phyloP scores from a whole-genome alignment of 805 yeast genomes.

The Saccharomyces jurei region DNA sequence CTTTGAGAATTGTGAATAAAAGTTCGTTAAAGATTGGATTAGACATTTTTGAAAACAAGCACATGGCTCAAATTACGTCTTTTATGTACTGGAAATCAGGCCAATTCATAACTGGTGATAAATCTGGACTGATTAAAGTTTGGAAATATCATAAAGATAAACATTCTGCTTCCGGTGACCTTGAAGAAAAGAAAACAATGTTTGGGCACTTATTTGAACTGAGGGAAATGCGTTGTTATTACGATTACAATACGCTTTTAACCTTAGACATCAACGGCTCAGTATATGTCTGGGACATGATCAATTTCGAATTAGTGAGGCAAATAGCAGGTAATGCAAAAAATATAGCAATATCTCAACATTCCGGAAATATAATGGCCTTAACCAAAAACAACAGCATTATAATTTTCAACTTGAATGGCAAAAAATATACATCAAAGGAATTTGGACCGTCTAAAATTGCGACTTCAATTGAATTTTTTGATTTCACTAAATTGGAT shows the following conservation, averaged over 20 bases:
- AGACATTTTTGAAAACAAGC: conserved; percentile 25
- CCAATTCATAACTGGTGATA: conserved; percentile 33
- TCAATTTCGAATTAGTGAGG: conserved; percentile 44
- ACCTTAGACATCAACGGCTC: conserved; percentile 49
- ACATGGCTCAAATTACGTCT: conserved; percentile 26
- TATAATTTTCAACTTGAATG: conserved; percentile 45
- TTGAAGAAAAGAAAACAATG: conserved; percentile 28
- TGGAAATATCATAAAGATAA: conserved; percentile 35
- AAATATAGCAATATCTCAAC: conserved; percentile 42
- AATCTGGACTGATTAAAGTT: conserved; percentile 52
- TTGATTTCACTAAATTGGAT: conserved; percentile 9
- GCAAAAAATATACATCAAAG: conserved; percentile 33
- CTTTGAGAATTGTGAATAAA: conserved; percentile 2
- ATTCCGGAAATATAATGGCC: conserved; percentile 45
- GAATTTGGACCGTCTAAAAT: conserved; percentile 13
- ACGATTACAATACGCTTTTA: conserved; percentile 46
- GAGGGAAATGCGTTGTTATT: conserved; percentile 39
- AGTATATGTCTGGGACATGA: conserved; percentile 58
- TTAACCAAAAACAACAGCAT: conserved; percentile 12
- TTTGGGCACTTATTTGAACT: conserved; percentile 51
- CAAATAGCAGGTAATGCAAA: conserved; percentile 19
- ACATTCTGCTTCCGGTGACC: conserved; percentile 3
- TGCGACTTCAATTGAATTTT: conserved; percentile 24
- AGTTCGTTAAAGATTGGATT: conserved; percentile 5
- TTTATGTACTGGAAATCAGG: conserved; percentile 21